Evolutionary conservation across 192 early-diverging fungal genomes (phyloP), one percentile per base, ranked within the genome.

Genomic region (Dissophora ornata): DNA sequence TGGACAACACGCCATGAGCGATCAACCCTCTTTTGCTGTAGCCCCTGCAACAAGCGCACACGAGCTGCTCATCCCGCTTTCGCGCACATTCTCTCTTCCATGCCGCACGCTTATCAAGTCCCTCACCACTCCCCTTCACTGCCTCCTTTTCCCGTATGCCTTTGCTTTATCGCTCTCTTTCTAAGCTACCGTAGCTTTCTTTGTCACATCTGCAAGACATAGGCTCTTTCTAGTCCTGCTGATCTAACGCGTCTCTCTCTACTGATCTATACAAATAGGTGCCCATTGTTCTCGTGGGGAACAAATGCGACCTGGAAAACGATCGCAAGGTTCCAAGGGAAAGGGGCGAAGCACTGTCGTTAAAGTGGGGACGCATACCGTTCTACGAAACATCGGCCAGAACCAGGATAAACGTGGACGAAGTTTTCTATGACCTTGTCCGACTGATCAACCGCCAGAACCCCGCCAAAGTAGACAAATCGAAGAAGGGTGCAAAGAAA

Each of bases 341-440:
- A 52, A 87, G 93, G 50, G 97, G 92, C 21, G 79, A 70, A 52
- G 40, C 63, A 26, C 70, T 95, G 53, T 89, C 94, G 28, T 75
- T 81, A 69, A 86, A 80, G 69, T 92, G 83, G 88, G 86, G 85
- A 66, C 87, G 82, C 45, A 86, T 74, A 71, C 86, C 78, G 0
- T 97, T 96, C 69, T 90, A 94, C 56, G 96, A 98, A 69, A 92
- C 95, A 15, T 93, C 90, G 45, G 96, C 96, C 7, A 82, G 94
- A 62, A 88, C 86, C 45, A 93, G 92, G 73, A 89, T 92, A 62
- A 94, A 95, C 47, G 94, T 97, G 4, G 94, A 96, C 42, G 94
- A 97, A 62, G 93, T 95, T 40, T 98, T 98, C 81, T 93, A 88
- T 42, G 93, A 96, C 79, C 84, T 95, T 32, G 95, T 98, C 47